phyloP scores from a whole-genome alignment of 208 protist genomes.

The Wallacemonas rigidus region DNA sequence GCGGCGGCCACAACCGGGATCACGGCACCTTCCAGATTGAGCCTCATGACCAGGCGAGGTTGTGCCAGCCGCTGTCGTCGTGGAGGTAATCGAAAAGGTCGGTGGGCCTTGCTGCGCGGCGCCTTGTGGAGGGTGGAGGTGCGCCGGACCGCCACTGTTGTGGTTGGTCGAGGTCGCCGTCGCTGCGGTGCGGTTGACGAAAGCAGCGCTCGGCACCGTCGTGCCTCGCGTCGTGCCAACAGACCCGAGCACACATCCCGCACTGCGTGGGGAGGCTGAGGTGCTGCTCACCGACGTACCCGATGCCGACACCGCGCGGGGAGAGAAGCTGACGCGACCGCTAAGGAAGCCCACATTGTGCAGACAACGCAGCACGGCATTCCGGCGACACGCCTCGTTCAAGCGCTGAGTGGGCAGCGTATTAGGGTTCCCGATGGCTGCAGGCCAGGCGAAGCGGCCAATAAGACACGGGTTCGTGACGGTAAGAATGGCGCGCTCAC shows the following conservation, averaged over 20 bases:
- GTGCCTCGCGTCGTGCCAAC: not conserved
- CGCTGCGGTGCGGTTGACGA: not conserved
- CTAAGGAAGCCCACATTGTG: slow-evolving; percentile 4
- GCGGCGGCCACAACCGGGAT: too few species aligned
- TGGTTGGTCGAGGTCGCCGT: slow-evolving; percentile 6
- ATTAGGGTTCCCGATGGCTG: not conserved
- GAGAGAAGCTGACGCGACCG: not conserved
- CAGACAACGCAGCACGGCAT: slow-evolving; percentile 54
- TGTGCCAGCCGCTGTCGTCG: slow-evolving; percentile 6
- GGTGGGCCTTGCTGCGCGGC: slow-evolving; percentile 8
- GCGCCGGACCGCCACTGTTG: slow-evolving; percentile 5
- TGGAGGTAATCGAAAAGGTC: slow-evolving; percentile 4
- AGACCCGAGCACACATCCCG: not conserved
- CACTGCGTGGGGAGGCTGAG: slow-evolving; percentile 3
- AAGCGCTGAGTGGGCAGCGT: slow-evolving; percentile 16
- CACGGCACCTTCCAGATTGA: too few species aligned
- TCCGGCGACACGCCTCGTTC: slow-evolving; percentile 38
- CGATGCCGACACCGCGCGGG: slow-evolving; percentile 6
- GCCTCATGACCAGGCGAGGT: too few species aligned
- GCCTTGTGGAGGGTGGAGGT: not conserved
- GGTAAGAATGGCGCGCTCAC: slow-evolving; percentile 24
- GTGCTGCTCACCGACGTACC: slow-evolving; percentile 8
- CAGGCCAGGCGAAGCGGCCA: slow-evolving; percentile 18
- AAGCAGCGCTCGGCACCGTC: not conserved
- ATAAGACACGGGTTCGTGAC: slow-evolving; percentile 26